Conservation (phyloP, 2,329 filamentous ascomycete species). For the Xylaria sp. region DNA sequence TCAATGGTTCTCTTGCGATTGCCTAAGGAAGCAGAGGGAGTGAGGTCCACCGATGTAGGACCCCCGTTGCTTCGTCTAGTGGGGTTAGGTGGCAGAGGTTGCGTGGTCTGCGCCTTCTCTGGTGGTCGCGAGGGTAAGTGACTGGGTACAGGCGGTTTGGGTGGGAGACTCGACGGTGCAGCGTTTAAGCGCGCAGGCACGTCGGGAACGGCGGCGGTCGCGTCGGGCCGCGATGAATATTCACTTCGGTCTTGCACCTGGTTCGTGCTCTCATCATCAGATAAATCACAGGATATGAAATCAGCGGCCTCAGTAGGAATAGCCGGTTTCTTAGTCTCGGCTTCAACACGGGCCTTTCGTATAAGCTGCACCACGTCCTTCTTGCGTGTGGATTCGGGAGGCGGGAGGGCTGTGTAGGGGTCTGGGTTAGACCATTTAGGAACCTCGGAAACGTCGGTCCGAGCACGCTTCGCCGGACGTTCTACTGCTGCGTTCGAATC, state of each 20-base stretch:
- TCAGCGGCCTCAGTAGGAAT: constrained; percentile 74
- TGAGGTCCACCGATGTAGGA: constrained; percentile 47
- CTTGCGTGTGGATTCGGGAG: constrained; percentile 76
- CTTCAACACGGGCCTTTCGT: constrained; percentile 82
- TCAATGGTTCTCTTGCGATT: constrained; percentile 80
- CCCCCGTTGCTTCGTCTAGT: constrained; percentile 15
- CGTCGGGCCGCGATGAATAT: constrained; percentile 29
- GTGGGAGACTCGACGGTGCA: constrained; percentile 30
- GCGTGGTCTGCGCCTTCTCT: constrained; percentile 3
- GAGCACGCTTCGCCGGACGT: constrained; percentile 58
- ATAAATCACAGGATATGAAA: constrained; percentile 87
- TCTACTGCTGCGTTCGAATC: constrained; percentile 53
- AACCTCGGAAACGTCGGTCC: constrained; percentile 45
- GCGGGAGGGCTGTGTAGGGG: constrained; percentile 88
- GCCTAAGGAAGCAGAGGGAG: constrained; percentile 62
- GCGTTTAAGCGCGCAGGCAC: constrained; percentile 52
- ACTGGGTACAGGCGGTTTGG: constrained; percentile 36
- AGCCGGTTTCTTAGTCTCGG: constrained; percentile 58
- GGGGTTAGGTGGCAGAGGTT: constrained; percentile 25
- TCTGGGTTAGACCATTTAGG: constrained; percentile 94
- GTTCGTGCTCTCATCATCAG: constrained; percentile 62
- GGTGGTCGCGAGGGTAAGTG: constrained; percentile 11
- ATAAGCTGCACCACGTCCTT: constrained; percentile 93
- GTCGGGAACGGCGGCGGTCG: constrained; percentile 50
- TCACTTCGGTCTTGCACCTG: constrained; percentile 33